Base-by-base conservation (phyloP, 2,329 filamentous ascomycete genomes). In the Beauveria sp. region DNA sequence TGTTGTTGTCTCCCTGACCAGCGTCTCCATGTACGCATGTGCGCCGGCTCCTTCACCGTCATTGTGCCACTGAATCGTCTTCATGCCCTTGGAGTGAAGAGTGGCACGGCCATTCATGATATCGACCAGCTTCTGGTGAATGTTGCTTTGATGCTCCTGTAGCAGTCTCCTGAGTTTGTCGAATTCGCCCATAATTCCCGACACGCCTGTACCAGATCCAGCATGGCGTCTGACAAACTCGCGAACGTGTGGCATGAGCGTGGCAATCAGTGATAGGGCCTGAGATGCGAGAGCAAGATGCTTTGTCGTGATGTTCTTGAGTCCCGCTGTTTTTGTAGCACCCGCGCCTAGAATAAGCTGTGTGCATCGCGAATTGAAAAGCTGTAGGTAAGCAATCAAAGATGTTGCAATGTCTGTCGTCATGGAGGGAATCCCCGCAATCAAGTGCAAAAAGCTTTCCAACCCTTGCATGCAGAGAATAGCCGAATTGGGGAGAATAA, bases 281-380 rank as follows among this genome's bases (percentile, higher is more conserved):
- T 97, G 93, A 0, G 90, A 92, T 2, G 94, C 92, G 20, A 97
- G 84, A 0, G 94, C 92, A 2, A 99, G 83, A 74, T 99, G 93
- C 68, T 94, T 94, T 0, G 94, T 96, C 0, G 91, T 96, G 71
- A 99, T 99, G 69, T 97, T 97, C 72, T 92, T 96, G 22, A 99
- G 79, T 0, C 93, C 93, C 1, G 92, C 94, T 26, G 89, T 92
- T 41, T 86, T 82, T 5, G 91, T 97, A 4, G 94, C 94, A 5
- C 94, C 94, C 1, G 94, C 94, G 1, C 94, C 94, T 7, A 99
- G 85, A 65, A 99, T 97, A 62, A 99, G 83, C 71, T 99, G 94
- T n/a, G 90, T 96, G 62, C 92, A 92, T 22, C 94, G 88, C 2
- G 92, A 97, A 73, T 99, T 97, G 80, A 97, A 99, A 4, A 96